phyloP scores from a whole-genome alignment of 768 basidiomycete genomes.

The Boletus insuetus region DNA sequence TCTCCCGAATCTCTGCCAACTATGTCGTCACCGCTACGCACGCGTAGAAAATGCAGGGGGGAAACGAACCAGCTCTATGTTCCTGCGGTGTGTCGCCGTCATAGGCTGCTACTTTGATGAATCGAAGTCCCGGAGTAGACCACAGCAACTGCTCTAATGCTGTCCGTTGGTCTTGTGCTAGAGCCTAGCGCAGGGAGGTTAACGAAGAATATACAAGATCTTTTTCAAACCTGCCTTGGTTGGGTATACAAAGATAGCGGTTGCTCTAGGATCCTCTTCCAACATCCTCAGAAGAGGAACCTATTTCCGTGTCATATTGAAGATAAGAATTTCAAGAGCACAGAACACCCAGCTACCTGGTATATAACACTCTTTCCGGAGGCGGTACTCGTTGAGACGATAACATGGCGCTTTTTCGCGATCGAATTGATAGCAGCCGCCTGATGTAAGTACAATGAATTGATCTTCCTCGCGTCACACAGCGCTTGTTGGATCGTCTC shows the following conservation, averaged over 20 bases:
- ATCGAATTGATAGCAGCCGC: slow-evolving; percentile 68
- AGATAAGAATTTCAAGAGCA: background rate
- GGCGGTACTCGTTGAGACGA: slow-evolving; percentile 88
- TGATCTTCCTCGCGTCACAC: slow-evolving; percentile 55
- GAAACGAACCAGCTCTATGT: slow-evolving; percentile 48
- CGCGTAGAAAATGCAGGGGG: background rate
- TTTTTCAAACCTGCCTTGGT: slow-evolving; percentile 57
- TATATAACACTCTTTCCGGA: slow-evolving; percentile 89
- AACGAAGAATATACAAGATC: background rate
- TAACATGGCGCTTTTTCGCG: slow-evolving; percentile 59
- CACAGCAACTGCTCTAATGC: slow-evolving; percentile 67
- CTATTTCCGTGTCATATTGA: slow-evolving; percentile 33
- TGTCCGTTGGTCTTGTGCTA: slow-evolving; percentile 83
- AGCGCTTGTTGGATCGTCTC: slow-evolving; percentile 54
- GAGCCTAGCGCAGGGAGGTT: slow-evolving; percentile 47
- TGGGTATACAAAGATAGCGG: slow-evolving; percentile 83
- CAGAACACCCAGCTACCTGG: slow-evolving; percentile 49
- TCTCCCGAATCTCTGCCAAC: slow-evolving; percentile 60
- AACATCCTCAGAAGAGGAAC: slow-evolving; percentile 68
- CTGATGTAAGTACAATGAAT: slow-evolving; percentile 66
- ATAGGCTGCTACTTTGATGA: slow-evolving; percentile 70
- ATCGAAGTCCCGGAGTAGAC: slow-evolving; percentile 58
- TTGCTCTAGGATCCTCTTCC: slow-evolving; percentile 57
- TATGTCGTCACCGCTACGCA: background rate
- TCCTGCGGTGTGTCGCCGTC: slow-evolving; percentile 87